Evolutionary conservation across 108 stramenopile species (phyloP).

Genomic region (Fragilaria crotonensis): DNA sequence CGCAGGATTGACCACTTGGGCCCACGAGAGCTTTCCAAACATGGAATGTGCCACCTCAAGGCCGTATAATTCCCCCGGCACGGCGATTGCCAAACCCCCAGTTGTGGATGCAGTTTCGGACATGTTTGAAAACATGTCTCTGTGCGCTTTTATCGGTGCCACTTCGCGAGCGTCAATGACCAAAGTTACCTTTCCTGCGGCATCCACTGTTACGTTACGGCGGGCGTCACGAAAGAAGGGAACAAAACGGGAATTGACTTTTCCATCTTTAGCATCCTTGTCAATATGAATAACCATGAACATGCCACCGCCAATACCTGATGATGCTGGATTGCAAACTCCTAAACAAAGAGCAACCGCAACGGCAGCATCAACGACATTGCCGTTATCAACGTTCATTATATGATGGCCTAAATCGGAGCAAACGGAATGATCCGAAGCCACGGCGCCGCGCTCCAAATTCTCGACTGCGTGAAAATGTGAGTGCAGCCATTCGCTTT

Average conservation of each 20-base stretch:
- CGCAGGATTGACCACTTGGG: slow-evolving; percentile 27
- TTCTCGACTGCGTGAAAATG: too few species aligned
- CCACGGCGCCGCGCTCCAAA: slow-evolving; percentile 15
- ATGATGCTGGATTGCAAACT: slow-evolving; percentile 37
- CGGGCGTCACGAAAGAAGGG: too few species aligned
- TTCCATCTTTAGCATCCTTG: too few species aligned
- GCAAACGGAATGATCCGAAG: slow-evolving; percentile 23
- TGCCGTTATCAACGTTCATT: slow-evolving; percentile 15
- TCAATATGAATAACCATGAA: too few species aligned
- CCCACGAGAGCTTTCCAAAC: slow-evolving; percentile 30
- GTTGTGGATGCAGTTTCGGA: slow-evolving; percentile 14
- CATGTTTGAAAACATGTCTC: slow-evolving; percentile 25
- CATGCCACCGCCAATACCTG: slow-evolving; percentile 46
- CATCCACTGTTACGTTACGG: not conserved
- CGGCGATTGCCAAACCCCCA: slow-evolving; percentile 36
- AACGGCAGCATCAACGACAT: slow-evolving; percentile 47
- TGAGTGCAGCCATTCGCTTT: too few species aligned
- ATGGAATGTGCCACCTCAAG: slow-evolving; percentile 25
- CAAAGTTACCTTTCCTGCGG: slow-evolving; percentile 14
- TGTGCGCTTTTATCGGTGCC: slow-evolving; percentile 27
- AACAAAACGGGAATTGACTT: too few species aligned
- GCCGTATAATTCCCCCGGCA: slow-evolving; percentile 40
- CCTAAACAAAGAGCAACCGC: slow-evolving; percentile 40
- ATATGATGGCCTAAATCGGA: slow-evolving; percentile 13
- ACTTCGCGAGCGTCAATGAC: slow-evolving; percentile 48